Evolutionary conservation across 1,284 basidiomycete genomes (phyloP).

Genomic region (Fomitiporia mediterranea): DNA sequence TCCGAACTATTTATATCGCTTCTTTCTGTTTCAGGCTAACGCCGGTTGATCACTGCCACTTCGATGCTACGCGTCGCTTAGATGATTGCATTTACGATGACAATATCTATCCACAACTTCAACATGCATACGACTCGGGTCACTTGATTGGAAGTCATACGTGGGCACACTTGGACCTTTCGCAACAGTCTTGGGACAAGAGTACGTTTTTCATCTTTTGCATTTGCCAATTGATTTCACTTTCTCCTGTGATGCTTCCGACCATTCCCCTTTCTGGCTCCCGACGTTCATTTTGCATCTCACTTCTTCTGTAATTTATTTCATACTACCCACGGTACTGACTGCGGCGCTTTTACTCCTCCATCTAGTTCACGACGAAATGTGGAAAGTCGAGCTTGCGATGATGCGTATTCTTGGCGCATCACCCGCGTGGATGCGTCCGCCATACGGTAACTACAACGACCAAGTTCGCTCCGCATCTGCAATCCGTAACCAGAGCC

Average conservation of each 20-base stretch:
- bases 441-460: constrained; percentile 48
- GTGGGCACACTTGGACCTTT: constrained; percentile 17
- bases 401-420: constrained; percentile 45
- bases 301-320: not conserved
- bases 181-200: constrained; percentile 15
- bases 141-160: constrained; percentile 20
- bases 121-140: constrained; percentile 31
- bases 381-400: constrained; percentile 44
- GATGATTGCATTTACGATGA: constrained; percentile 40
- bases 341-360: not conserved
- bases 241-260: not conserved
- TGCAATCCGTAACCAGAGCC: constrained; percentile 33
- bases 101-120: constrained; percentile 31
- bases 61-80: constrained; percentile 15
- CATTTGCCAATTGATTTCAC: too few species aligned
- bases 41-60: not conserved
- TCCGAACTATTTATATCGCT: too few species aligned
- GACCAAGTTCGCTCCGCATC: constrained; percentile 43
- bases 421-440: constrained; percentile 43
- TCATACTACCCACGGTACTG: not conserved
- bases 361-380: constrained; percentile 31
- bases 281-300: not conserved
- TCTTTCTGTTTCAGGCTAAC: not conserved
- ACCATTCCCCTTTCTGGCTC: not conserved
- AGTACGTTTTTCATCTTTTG: not conserved